Percentiles rank a stretch among this genome's conserved stretches.
Conservation (phyloP, 164 flowering plant species). For the Aristolochia californica region DNA sequence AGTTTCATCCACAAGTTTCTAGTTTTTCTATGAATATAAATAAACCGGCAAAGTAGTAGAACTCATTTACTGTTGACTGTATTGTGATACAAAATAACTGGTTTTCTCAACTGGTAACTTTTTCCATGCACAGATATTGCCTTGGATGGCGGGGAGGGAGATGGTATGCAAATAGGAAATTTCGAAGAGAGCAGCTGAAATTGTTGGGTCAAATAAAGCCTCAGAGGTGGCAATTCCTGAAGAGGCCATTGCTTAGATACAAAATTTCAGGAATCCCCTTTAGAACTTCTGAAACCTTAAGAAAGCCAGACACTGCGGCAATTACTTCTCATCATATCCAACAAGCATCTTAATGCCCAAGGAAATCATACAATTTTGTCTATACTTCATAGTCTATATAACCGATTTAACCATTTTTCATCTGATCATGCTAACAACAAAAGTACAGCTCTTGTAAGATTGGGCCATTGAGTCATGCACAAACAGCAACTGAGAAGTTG, state of each 20-base stretch:
- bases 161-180: conserved; percentile 72
- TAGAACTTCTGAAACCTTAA: conserved; percentile 17
- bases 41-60: no score
- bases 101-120: neutral
- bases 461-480: no score
- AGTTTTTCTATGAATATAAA: no score
- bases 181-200: conserved; percentile 56
- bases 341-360: conserved; percentile 7
- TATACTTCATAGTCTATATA: no score
- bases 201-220: conserved; percentile 46
- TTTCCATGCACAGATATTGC: conserved; percentile 35
- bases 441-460: no score
- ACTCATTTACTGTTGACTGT: neutral
- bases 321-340: conserved; percentile 3
- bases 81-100: neutral
- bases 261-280: conserved; percentile 16
- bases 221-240: conserved; percentile 33
- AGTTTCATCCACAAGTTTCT: no score
- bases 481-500: no score
- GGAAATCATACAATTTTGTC: no score
- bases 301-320: conserved; percentile 3
- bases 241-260: conserved; percentile 26
- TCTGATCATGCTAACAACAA: no score
- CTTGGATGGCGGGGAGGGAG: conserved; percentile 94
- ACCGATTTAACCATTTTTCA: no score